Conservation (phyloP, 345 rosid species). For the Crucihimalaya himalaica region DNA sequence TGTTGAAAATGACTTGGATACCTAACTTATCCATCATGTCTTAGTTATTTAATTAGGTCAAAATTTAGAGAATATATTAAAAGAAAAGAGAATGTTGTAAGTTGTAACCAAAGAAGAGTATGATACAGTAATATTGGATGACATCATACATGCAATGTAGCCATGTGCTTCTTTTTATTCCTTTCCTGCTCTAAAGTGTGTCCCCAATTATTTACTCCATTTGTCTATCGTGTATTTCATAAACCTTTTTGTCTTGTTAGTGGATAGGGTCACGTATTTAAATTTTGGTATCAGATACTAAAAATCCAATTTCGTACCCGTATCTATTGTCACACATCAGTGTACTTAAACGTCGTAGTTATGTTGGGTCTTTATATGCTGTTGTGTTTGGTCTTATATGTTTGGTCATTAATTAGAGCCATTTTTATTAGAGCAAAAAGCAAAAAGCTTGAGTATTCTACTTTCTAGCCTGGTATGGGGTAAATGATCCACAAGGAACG, state of each 20-base stretch:
- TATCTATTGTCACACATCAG: background rate
- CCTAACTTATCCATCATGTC: constrained; percentile 19
- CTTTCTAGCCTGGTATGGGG: background rate
- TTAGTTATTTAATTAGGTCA: background rate
- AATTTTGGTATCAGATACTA: background rate
- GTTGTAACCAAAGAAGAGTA: background rate
- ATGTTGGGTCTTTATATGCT: background rate
- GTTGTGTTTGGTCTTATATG: background rate
- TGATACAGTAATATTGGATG: background rate
- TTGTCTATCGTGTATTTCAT: background rate
- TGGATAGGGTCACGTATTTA: background rate
- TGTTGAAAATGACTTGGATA: constrained; percentile 16
- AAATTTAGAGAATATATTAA: constrained; percentile 1
- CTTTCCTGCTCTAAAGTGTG: constrained; percentile 5
- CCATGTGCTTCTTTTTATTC: background rate
- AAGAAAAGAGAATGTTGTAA: constrained; percentile 11
- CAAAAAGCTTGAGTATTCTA: background rate
- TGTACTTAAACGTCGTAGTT: background rate
- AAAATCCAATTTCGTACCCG: background rate
- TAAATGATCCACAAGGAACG: background rate
- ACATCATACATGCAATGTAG: constrained; percentile 9
- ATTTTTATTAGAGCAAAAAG: background rate
- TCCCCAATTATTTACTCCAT: background rate
- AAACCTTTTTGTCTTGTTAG: background rate
- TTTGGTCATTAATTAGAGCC: too few relatives aligned